Conservation (phyloP, 1,139 yeast genomes). For the Insectozyma bohioensis region DNA sequence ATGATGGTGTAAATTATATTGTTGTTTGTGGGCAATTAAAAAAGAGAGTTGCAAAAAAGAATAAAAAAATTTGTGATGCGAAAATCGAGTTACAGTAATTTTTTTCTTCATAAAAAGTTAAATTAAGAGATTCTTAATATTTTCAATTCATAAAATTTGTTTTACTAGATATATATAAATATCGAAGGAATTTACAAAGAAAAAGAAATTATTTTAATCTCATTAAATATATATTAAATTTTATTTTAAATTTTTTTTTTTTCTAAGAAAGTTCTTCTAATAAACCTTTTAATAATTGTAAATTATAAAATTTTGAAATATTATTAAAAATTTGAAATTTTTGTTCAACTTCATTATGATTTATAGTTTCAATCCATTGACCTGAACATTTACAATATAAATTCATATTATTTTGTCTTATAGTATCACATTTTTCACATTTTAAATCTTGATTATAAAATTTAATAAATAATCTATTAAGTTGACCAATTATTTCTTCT, state of each 20-base stretch:
- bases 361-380: constrained; percentile 64
- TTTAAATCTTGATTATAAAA: constrained; percentile 79
- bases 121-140: too few relatives aligned
- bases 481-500: constrained; percentile 70
- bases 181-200: too few relatives aligned
- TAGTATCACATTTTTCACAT: constrained; percentile 72
- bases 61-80: too few relatives aligned
- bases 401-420: constrained; percentile 70
- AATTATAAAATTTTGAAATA: constrained; percentile 60
- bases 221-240: too few relatives aligned
- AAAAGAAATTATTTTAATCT: too few relatives aligned
- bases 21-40: too few relatives aligned
- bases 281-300: constrained; percentile 55
- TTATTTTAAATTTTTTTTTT: not conserved
- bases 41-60: too few relatives aligned
- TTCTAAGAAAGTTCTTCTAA: constrained; percentile 28
- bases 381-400: constrained; percentile 89
- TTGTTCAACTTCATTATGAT: constrained; percentile 43
- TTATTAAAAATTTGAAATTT: constrained; percentile 52
- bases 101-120: too few relatives aligned
- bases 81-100: too few relatives aligned
- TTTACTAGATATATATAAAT: too few relatives aligned
- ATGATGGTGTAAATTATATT: too few relatives aligned
- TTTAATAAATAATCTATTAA: constrained; percentile 53
- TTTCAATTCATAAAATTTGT: too few relatives aligned